A percentile compares a stretch with the other conserved stretches of the same genome.
phyloP scores from a whole-genome alignment of 768 basidiomycete genomes.

The Antrodiella citrinella region DNA sequence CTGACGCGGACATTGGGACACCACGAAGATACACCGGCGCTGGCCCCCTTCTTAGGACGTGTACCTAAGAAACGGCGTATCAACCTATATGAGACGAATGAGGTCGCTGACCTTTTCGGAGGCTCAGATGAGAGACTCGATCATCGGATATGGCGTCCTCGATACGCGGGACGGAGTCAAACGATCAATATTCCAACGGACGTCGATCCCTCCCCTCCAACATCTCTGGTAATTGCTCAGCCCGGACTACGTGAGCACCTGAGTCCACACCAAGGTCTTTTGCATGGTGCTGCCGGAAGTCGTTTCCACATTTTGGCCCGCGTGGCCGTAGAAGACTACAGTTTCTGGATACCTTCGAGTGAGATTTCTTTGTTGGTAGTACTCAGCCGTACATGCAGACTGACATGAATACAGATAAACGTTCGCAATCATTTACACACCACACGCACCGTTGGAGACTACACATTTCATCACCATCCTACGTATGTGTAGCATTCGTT shows the following conservation, averaged over 20 bases:
- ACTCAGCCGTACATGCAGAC: background rate
- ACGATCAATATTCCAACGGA: conserved; percentile 23
- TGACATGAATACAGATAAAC: background rate
- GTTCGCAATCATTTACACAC: conserved; percentile 6
- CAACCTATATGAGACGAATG: conserved; percentile 27
- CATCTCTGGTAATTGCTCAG: background rate
- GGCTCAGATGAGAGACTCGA: too few species aligned
- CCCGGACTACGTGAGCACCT: background rate
- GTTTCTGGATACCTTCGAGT: conserved; percentile 36
- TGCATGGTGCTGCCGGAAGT: conserved; percentile 20
- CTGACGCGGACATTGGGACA: conserved; percentile 40
- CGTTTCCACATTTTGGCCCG: conserved; percentile 42
- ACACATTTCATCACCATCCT: conserved; percentile 35
- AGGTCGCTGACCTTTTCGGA: conserved; percentile 26
- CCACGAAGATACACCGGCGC: conserved; percentile 42
- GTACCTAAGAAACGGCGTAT: conserved; percentile 34
- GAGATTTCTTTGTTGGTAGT: too few species aligned
- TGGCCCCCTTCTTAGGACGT: conserved; percentile 43
- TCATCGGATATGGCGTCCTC: conserved; percentile 37
- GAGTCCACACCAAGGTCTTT: background rate
- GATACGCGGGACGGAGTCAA: conserved; percentile 31
- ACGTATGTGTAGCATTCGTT: conserved; percentile 35
- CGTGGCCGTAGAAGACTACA: conserved; percentile 34
- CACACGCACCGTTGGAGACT: conserved; percentile 43
- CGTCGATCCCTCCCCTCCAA: conserved; percentile 11